phyloP scores from a whole-genome alignment of 2,329 filamentous ascomycete species.

The Sporothrix euskadiensis region DNA sequence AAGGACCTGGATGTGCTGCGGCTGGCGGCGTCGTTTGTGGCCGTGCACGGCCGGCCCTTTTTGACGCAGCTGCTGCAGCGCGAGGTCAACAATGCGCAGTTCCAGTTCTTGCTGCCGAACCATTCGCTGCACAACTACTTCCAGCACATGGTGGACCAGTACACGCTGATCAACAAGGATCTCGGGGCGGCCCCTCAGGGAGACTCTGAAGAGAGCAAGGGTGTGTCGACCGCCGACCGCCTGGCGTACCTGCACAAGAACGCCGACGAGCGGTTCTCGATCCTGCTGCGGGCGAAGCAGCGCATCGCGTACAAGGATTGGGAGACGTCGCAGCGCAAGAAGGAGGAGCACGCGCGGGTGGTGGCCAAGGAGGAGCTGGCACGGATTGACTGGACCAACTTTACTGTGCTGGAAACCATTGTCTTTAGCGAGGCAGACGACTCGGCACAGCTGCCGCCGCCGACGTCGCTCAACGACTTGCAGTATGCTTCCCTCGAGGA shows the following conservation, averaged over 20 bases:
- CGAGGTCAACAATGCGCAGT: conserved; percentile 88
- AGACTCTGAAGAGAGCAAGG: not conserved
- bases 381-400: conserved; percentile 97
- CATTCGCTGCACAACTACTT: conserved; percentile 98
- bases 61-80: conserved; percentile 87
- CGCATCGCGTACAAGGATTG: conserved; percentile 85
- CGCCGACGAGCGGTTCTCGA: conserved; percentile 73
- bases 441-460: conserved; percentile 79
- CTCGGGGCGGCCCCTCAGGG: conserved; percentile 13
- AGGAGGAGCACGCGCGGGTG: conserved; percentile 82
- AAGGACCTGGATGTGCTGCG: conserved; percentile 77
- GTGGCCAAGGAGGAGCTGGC: conserved; percentile 74
- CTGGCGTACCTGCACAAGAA: conserved; percentile 73
- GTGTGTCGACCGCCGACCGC: conserved; percentile 48
- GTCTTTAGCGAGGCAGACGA: conserved; percentile 89
- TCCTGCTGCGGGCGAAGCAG: conserved; percentile 78
- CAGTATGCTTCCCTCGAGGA: conserved; percentile 94
- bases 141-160: conserved; percentile 88
- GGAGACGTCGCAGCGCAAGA: conserved; percentile 83
- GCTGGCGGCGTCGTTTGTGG: conserved; percentile 86
- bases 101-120: conserved; percentile 92
- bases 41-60: conserved; percentile 88
- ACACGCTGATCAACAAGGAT: conserved; percentile 67
- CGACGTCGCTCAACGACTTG: conserved; percentile 84
- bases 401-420: conserved; percentile 92